phyloP scores from a whole-genome alignment of 345 rosid genomes.

The Citrus hindsii region DNA sequence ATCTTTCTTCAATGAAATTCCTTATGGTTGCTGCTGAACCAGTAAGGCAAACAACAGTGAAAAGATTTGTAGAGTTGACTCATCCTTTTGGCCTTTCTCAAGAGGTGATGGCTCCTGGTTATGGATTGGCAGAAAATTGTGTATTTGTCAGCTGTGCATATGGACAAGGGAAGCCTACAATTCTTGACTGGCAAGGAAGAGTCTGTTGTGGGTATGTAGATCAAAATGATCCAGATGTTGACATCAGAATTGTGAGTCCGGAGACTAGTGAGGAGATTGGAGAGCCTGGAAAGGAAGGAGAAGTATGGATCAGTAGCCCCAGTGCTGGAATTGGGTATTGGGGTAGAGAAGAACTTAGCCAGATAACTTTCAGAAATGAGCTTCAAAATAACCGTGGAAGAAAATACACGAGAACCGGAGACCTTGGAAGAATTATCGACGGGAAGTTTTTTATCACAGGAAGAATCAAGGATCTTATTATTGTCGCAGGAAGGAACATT shows the following conservation, averaged over 20 bases:
- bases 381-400: slow-evolving; percentile 34
- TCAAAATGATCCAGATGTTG: slow-evolving; percentile 39
- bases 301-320: slow-evolving; percentile 68
- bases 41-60: slow-evolving; percentile 53
- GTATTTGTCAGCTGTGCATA: slow-evolving; percentile 70
- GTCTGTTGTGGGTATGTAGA: slow-evolving; percentile 58
- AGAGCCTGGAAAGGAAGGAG: slow-evolving; percentile 59
- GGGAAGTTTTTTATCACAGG: slow-evolving; percentile 61
- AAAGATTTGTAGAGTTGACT: slow-evolving; percentile 57
- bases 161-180: slow-evolving; percentile 54
- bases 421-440: slow-evolving; percentile 56
- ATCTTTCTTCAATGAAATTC: slow-evolving; percentile 66
- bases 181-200: slow-evolving; percentile 66
- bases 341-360: slow-evolving; percentile 57
- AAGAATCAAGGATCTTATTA: slow-evolving; percentile 74
- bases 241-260: slow-evolving; percentile 50
- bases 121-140: slow-evolving; percentile 73
- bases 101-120: slow-evolving; percentile 74
- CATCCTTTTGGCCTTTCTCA: slow-evolving; percentile 52
- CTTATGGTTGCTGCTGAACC: slow-evolving; percentile 79
- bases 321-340: slow-evolving; percentile 69
- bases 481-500: slow-evolving; percentile 65
- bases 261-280: slow-evolving; percentile 39
- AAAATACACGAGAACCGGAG: slow-evolving; percentile 59
- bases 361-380: slow-evolving; percentile 47